Evolutionary conservation across 306 rosid species (phyloP), one percentile per base, ranked within the genome.

Genomic region (Glycine latifolia): DNA sequence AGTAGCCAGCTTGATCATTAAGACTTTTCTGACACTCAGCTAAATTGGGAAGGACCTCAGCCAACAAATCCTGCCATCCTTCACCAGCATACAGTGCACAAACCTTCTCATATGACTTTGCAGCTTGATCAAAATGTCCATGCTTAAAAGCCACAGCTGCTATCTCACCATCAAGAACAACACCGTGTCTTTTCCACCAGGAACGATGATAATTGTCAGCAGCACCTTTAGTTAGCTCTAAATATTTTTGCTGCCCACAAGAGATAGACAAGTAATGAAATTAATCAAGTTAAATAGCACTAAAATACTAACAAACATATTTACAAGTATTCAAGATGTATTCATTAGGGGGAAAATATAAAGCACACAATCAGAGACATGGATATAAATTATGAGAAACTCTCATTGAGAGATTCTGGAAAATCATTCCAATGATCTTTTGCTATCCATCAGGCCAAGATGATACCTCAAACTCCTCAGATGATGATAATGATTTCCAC

Each of bases 101-200:
- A 59, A 96, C 98, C 91, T 96, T 96, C 91, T 96, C 99, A 67
- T 96, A 96, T 70, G 99, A 96, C 84, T 93, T 93, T 68, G 98
- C 99, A 82, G 99, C 99, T 85, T 92, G 90, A 85, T 96, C 99
- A 82, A 87, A 90, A 86, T 91, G 91, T 49, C 94, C 89, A 67
- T 87, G 90, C 86, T 88, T 96, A 85, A 92, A 93, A 85, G 88
- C 88, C 55, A 92, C 91, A 76, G 97, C 91, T 13, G 97, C 99
- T 81, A 96, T 93, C 91, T 96, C 99, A 63, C 99, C 99, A 87
- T 96, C 99, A 77, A 96, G 97, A 83, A 93, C 99, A 79, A 95
- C 99, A 82, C 99, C 99, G 79, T 93, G 99, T 81, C 99, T 93
- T 86, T 92, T 95, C 99, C 98, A 96, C 98, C 98, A 93, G 81